Evolutionary conservation across 2,329 filamentous ascomycete genomes (phyloP).

Genomic region (Arthrocladium fulminans): DNA sequence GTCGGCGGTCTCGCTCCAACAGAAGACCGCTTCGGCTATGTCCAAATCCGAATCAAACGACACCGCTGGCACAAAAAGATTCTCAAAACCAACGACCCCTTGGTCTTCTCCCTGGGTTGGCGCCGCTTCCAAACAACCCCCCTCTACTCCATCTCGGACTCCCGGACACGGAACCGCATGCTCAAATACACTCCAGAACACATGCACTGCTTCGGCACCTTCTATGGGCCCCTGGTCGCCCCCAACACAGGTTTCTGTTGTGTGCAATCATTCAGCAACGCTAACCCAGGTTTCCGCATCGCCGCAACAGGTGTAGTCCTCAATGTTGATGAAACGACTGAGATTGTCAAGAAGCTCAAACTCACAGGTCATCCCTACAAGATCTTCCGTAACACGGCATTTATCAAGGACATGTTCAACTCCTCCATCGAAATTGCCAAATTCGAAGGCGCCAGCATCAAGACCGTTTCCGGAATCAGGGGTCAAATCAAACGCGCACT

Average conservation of each 20-base stretch:
- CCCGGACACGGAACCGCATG: constrained; percentile 89
- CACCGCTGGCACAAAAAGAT: constrained; percentile 99
- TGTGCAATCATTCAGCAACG: constrained; percentile 78
- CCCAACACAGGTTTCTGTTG: constrained; percentile 94
- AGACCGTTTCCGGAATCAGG: constrained; percentile 88
- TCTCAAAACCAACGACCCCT: constrained; percentile 91
- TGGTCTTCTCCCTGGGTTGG: constrained; percentile 97
- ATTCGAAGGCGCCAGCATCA: constrained; percentile 91
- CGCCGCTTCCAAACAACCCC: constrained; percentile 86
- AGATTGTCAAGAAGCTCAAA: constrained; percentile 99
- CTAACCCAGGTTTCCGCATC: constrained; percentile 83
- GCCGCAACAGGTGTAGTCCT: constrained; percentile 89
- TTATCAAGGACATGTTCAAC: constrained; percentile 98
- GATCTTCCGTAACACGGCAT: constrained; percentile 98
- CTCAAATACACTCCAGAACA: constrained; percentile 98
- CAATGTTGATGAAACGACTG: constrained; percentile 86
- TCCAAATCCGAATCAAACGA: constrained; percentile 92
- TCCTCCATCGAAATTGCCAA: constrained; percentile 90
- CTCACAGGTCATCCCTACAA: constrained; percentile 89
- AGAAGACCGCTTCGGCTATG: constrained; percentile 89
- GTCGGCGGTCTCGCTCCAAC: constrained; percentile 87
- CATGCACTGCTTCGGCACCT: constrained; percentile 96
- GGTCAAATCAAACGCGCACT: constrained; percentile 96
- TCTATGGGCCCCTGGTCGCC: constrained; percentile 89
- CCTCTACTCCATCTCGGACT: constrained; percentile 91